Percentiles rank a stretch among this genome's conserved stretches.
These are phyloP conservation scores for Trametes polyzona DNA, from an alignment of 1,284 basidiomycete genomes.

Conservation along the genomic window DNA sequence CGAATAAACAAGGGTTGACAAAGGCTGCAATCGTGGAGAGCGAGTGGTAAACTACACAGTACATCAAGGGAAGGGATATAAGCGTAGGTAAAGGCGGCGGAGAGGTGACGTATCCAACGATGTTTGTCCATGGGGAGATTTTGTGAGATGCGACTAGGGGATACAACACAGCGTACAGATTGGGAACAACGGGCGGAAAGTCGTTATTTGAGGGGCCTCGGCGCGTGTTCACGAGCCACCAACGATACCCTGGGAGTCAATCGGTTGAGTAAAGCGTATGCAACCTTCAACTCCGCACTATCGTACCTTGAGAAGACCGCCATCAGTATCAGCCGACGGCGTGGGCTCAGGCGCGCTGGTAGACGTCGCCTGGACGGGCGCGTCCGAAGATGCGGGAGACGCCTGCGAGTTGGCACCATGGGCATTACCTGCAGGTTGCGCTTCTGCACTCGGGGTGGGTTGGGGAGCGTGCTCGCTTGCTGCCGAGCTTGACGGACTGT, in stretches of 20 bases:
- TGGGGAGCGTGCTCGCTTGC: background rate
- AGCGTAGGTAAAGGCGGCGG: background rate
- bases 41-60: no score
- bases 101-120: background rate
- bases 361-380: background rate
- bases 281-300: no score
- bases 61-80: background rate
- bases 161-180: conserved; percentile 4
- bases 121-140: background rate
- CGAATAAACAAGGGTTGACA: background rate
- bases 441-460: background rate
- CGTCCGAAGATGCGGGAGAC: background rate
- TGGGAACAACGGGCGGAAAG: background rate
- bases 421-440: background rate
- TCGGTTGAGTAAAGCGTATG: background rate
- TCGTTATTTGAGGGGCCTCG: background rate
- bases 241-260: background rate
- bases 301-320: background rate
- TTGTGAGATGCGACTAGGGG: background rate
- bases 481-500: background rate
- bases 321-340: background rate
- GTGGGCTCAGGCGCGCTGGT: background rate
- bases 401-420: background rate
- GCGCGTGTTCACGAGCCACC: background rate
- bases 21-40: no score